Conservation (phyloP, 345 rosid species). For the Eucalyptus decipiens region DNA sequence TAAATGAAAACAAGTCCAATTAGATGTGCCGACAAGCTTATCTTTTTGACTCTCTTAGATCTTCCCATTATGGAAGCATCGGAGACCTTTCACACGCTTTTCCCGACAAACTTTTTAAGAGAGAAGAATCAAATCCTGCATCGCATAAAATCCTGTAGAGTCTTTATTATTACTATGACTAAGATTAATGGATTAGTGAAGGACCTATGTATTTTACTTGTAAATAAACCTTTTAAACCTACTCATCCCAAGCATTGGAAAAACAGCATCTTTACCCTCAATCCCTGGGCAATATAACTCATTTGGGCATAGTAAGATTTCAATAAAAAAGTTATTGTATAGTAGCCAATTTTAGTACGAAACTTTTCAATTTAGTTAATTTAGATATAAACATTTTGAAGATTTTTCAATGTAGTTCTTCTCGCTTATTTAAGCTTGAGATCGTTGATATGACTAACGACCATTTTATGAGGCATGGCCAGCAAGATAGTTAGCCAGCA, state of each 20-base stretch:
- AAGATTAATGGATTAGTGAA: neutral
- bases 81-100: neutral
- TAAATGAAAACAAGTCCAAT: neutral
- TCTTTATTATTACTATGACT: neutral
- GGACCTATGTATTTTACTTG: neutral
- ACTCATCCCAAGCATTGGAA: neutral
- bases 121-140: neutral
- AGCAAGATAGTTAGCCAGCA: rapidly evolving
- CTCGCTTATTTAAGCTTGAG: neutral
- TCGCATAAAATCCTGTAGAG: neutral
- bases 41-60: neutral
- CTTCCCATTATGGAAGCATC: neutral
- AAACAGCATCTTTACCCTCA: neutral
- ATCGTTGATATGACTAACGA: neutral
- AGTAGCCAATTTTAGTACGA: neutral
- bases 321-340: neutral
- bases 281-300: neutral
- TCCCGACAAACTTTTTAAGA: neutral
- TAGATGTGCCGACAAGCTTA: neutral
- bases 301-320: neutral
- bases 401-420: neutral
- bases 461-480: rapidly evolving
- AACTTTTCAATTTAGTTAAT: neutral
- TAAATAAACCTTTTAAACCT: neutral
- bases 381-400: neutral